Evolutionary conservation across 75 land plant species (phyloP).

Genomic region (Larix kaempferi): DNA sequence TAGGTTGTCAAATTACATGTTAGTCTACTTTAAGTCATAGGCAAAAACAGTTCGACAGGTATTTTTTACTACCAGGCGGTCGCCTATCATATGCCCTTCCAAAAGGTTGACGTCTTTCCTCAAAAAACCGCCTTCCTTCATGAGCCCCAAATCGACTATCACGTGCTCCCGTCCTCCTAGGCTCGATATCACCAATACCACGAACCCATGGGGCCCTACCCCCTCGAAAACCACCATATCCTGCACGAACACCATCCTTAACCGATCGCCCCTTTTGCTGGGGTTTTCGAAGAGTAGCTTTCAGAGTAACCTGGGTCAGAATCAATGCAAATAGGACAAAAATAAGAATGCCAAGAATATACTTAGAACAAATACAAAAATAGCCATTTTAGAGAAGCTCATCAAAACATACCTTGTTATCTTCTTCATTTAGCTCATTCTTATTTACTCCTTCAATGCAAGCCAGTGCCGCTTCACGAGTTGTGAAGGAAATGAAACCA

Average conservation of each 20-base stretch:
- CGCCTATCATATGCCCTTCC: slow-evolving; percentile 8
- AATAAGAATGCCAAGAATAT: background rate
- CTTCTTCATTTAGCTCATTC: slow-evolving; percentile 42
- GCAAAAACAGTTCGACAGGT: background rate
- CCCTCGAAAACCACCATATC: slow-evolving; percentile 3
- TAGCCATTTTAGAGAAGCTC: background rate
- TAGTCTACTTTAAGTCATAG: background rate
- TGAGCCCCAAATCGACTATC: background rate
- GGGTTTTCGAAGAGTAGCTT: slow-evolving; percentile 38
- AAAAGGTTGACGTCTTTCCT: background rate
- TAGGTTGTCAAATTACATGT: background rate
- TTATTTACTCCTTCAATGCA: slow-evolving; percentile 63
- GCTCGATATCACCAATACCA: slow-evolving; percentile 6
- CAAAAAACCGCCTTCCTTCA: background rate
- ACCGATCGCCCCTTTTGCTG: slow-evolving; percentile 19
- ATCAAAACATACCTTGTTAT: slow-evolving; percentile 24
- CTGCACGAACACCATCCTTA: slow-evolving; percentile 24
- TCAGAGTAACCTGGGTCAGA: slow-evolving; percentile 27
- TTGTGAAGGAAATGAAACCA: slow-evolving; percentile 59
- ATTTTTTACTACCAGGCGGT: background rate
- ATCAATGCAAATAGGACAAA: background rate
- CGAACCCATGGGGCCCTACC: slow-evolving; percentile 10
- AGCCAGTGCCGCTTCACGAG: slow-evolving; percentile 69
- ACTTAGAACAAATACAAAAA: background rate
- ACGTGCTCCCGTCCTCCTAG: background rate